Base-by-base conservation (phyloP, 2,329 filamentous ascomycete genomes). In the Venturia pyrina region DNA sequence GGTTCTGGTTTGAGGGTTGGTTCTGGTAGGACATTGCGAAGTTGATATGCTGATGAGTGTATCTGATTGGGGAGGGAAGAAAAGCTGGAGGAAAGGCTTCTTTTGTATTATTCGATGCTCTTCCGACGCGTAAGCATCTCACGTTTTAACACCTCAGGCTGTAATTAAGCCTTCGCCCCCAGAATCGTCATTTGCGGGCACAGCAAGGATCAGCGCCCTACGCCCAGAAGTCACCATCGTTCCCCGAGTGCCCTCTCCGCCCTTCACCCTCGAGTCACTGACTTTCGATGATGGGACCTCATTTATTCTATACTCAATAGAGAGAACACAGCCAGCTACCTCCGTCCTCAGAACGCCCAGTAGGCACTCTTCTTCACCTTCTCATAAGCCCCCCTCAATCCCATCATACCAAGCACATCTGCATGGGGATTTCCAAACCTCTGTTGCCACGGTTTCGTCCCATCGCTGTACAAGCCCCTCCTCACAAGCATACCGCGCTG, bases 21-120 rank as follows among this genome's bases (percentile, higher is more conserved):
- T 57, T 34, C 34, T 57, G 50, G 28, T 59, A 59, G 53, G 53
- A 59, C 53, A 59, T 59, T 19, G 53, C 53, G 53, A 59, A 11
- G 53, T 0, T 37, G 28, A 8, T 19, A n/a, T 37, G 5, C 28
- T 59, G 32, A 59, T n/a, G 53, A 32, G 34, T 24, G n/a, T 19
- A 15, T 28, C 28, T 57, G 13, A 10, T 57, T 57, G 24, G 4
- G 34, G 24, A 19, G 53, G 8, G 19, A 37, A 19, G 37, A 5
- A n/a, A 7, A 15, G 15, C 15, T 4, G 24, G 11, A 24, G 11
- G 53, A 34, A 32, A 37, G 28, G 28, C 28, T 4, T 19, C 2
- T 34, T 37, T 1, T 59, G 4, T 37, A 19, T 19, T 57, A 19
- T 57, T 28, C n/a, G 37, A 5, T 34, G 53, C 53, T 59, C 5